Percentiles rank a stretch among this genome's conserved stretches.
Conservation (phyloP, 306 rosid genomes). For the Hylodesmum podocarpum region DNA sequence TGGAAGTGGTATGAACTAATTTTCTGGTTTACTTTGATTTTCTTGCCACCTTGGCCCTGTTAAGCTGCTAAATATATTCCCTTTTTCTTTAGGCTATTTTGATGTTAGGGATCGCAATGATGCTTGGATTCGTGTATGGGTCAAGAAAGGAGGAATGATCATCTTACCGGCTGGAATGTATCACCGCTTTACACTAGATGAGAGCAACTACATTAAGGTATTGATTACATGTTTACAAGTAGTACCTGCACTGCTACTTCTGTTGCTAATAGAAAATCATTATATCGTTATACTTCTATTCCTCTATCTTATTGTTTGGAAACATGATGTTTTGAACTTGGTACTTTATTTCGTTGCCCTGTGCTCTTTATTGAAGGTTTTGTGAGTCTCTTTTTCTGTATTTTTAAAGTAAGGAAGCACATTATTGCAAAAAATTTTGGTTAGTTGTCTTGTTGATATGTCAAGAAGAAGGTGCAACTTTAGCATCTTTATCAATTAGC, state of each 20-base stretch:
- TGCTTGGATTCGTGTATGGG: slow-evolving; percentile 89
- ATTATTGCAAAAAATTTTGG: background rate
- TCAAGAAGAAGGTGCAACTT: background rate
- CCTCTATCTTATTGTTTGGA: background rate
- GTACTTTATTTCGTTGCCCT: background rate
- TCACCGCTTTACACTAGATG: slow-evolving; percentile 94
- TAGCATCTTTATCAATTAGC: background rate
- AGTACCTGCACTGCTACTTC: background rate
- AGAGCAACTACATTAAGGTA: slow-evolving; percentile 93
- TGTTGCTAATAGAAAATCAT: background rate
- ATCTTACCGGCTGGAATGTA: slow-evolving; percentile 97
- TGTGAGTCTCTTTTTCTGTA: background rate
- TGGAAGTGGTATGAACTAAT: slow-evolving; percentile 75
- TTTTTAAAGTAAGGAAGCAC: background rate
- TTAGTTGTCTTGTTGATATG: slow-evolving; percentile 7
- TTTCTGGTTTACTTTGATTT: slow-evolving; percentile 15
- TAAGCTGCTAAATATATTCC: slow-evolving; percentile 30
- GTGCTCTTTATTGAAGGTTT: background rate
- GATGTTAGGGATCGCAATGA: slow-evolving; percentile 89
- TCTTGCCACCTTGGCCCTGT: background rate
- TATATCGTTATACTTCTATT: background rate
- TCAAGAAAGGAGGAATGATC: slow-evolving; percentile 96
- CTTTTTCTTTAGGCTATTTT: slow-evolving; percentile 73
- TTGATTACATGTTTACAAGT: slow-evolving; percentile 12
- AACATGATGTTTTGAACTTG: slow-evolving; percentile 7